Base-by-base conservation (phyloP, 1,284 basidiomycete species). In the Ustilago lituana region DNA sequence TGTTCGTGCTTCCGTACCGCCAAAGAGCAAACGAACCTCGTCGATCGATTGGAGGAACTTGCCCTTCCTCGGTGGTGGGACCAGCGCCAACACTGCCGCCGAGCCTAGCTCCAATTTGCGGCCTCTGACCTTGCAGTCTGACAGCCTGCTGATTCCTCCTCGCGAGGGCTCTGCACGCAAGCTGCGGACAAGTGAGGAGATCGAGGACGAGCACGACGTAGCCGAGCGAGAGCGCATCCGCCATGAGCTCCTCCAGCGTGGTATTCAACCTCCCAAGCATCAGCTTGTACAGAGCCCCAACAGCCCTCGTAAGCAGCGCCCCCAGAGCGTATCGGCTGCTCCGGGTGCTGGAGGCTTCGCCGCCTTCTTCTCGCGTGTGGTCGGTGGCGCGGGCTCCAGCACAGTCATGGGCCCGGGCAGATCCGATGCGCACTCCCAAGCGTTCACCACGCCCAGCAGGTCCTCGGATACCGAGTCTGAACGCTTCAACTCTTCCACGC, bases 21-120 rank as follows among this genome's bases (percentile, higher is more conserved):
- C 53, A 3, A 70, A 65, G 38, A 64, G 61, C 50, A 70, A 58
- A 22, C 44, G 67, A 14, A 53, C 56, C 10, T 53, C 56, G 1
- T 70, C 67, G 36, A 70, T 74, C 45, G 72, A 74, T 27, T 74
- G 72, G 72, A 56, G 72, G 10, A 64, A 58, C 33, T 29, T 74
- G 31, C 59, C 62, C 6, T 70, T 74, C 60, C 61, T 66, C 29
- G 72, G 67, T 15, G 66, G 67, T 12, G 66, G 71, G 5, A 33
- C 53, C 35, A 56, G 36, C 40, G 29, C 20, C 26, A 41, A 15
- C 44, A 41, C 17, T 17, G 19, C 36, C 7, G 89, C 88, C 82
- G 89, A 89, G 74, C 69, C 86, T 0, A 88, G 88, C 40, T 62
- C 79, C 36, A 15, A 86, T 67, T 83, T 91, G 57, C 89, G 89